Percentiles rank a stretch among this genome's conserved stretches.
Evolutionary conservation across 192 early-diverging fungal genomes (phyloP).

Genomic region (Gamsiella multidivaricata): DNA sequence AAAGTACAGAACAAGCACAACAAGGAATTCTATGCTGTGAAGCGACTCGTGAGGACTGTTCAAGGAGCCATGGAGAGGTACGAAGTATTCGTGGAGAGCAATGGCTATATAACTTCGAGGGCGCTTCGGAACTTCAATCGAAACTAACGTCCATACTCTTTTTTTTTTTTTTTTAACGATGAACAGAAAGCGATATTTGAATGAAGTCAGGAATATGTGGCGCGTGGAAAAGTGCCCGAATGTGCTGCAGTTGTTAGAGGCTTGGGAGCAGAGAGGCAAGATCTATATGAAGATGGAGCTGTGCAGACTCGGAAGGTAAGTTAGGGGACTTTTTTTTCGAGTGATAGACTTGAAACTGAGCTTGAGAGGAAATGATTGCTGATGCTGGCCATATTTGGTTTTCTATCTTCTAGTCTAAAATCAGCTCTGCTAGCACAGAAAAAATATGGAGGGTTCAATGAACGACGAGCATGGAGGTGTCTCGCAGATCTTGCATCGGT

Average conservation of each 20-base stretch:
- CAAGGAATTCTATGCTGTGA: constrained; percentile 82
- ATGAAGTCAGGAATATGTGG: constrained; percentile 88
- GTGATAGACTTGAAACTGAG: no score
- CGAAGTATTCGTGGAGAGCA: not conserved
- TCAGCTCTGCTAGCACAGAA: constrained; percentile 34
- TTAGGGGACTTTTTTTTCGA: no score
- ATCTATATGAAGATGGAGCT: constrained; percentile 92
- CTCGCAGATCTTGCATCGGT: constrained; percentile 69
- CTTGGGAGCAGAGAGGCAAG: constrained; percentile 93
- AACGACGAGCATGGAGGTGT: constrained; percentile 80
- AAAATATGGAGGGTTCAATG: constrained; percentile 57
- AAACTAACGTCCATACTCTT: no score
- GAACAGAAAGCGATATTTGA: constrained; percentile 70
- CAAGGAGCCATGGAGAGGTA: constrained; percentile 77
- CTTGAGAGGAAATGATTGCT: not conserved
- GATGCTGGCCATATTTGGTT: not conserved
- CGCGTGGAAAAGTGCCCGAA: constrained; percentile 64
- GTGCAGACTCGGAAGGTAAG: constrained; percentile 78
- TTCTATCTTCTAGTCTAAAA: constrained; percentile 20
- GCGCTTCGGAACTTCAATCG: not conserved
- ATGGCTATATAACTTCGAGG: not conserved
- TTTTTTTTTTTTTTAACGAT: not conserved
- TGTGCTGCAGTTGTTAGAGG: constrained; percentile 77
- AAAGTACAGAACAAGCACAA: constrained; percentile 75
- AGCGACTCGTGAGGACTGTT: constrained; percentile 78